phyloP scores from a whole-genome alignment of 179 eudicot genomes.

The Spinacia oleracea region DNA sequence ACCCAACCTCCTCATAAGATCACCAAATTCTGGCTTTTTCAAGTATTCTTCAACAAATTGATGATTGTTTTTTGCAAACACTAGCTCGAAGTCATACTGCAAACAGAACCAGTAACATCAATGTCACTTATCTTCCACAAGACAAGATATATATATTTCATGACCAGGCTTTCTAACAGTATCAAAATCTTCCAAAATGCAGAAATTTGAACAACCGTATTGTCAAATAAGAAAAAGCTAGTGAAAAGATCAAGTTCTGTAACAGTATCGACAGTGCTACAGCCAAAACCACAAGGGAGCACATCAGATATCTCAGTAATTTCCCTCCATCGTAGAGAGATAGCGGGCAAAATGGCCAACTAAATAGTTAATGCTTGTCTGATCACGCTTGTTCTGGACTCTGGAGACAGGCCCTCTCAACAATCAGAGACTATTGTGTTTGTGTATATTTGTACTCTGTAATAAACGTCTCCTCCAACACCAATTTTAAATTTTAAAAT shows the following conservation, averaged over 20 bases:
- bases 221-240: not conserved
- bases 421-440: not conserved
- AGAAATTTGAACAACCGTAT: not conserved
- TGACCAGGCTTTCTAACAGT: not conserved
- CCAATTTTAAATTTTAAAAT: not conserved
- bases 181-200: not conserved
- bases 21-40: constrained; percentile 79
- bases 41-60: constrained; percentile 86
- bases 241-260: not conserved
- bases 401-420: not conserved
- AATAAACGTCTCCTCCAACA: not conserved
- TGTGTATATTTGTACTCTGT: not conserved
- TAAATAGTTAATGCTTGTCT: not conserved
- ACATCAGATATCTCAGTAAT: not conserved
- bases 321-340: not conserved
- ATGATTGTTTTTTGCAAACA: constrained; percentile 85
- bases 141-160: not conserved
- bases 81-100: constrained; percentile 93
- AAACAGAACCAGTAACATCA: not conserved
- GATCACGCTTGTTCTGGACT: not conserved
- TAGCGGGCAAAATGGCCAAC: not conserved
- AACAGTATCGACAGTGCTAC: not conserved
- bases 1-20: constrained; percentile 92
- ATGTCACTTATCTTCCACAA: not conserved
- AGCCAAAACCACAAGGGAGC: not conserved